Conservation (phyloP, 2,329 filamentous ascomycete genomes). For the Fusarium tricinctum region DNA sequence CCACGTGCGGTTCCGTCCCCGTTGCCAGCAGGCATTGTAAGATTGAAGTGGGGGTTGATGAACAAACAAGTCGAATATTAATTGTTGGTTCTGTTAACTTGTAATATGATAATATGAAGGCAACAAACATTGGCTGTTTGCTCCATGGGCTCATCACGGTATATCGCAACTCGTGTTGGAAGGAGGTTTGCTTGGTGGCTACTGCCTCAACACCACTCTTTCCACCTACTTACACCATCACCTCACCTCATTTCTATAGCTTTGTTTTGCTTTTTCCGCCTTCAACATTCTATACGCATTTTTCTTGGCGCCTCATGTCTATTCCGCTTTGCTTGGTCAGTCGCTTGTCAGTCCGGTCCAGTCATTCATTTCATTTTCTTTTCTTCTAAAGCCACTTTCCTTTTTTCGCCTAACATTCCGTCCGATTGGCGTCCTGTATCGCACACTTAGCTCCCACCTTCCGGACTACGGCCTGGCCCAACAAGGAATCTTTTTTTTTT, state of each 20-base stretch:
- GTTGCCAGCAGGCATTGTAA: slow-evolving; percentile 24
- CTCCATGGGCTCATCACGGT: too few relatives aligned
- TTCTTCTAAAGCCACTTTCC: slow-evolving; percentile 11
- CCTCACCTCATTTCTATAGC: slow-evolving; percentile 1
- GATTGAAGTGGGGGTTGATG: slow-evolving; percentile 22
- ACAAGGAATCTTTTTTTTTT: neutral
- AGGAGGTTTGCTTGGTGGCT: neutral
- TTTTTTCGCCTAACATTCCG: slow-evolving; percentile 30
- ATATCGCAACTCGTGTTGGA: neutral
- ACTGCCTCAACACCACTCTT: neutral
- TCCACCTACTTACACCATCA: slow-evolving; percentile 15
- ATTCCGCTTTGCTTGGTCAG: neutral
- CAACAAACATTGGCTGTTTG: slow-evolving; percentile 18
- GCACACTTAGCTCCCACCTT: neutral
- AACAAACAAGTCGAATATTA: slow-evolving; percentile 25
- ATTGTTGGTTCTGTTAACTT: neutral
- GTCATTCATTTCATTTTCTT: neutral
- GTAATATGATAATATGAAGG: neutral
- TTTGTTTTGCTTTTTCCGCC: slow-evolving; percentile 11
- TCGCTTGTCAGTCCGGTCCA: neutral
- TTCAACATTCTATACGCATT: neutral
- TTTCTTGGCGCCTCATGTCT: neutral
- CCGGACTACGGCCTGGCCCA: slow-evolving; percentile 10
- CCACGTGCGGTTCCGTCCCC: slow-evolving; percentile 41
- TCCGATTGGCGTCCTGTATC: slow-evolving; percentile 30